Evolutionary conservation across 441 rosid genomes (phyloP).

Genomic region (Erodium chrysanthum): DNA sequence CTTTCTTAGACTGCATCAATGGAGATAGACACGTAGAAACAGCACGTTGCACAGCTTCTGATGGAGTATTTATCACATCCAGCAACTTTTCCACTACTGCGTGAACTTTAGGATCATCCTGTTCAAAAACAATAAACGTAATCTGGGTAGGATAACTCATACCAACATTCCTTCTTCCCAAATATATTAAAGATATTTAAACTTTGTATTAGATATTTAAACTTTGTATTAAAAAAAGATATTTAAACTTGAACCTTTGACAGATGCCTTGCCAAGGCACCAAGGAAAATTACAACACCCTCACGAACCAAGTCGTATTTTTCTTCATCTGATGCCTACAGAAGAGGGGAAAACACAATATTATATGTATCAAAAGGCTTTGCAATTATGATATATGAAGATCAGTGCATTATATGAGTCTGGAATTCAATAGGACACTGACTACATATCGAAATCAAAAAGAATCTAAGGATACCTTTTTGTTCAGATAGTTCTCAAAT

Average conservation of each 20-base stretch:
- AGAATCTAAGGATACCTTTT: conserved; percentile 43
- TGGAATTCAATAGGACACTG: background rate
- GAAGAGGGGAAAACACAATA: conserved; percentile 11
- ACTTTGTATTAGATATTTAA: too few relatives aligned
- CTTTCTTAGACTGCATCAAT: conserved; percentile 68
- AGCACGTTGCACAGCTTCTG: conserved; percentile 99
- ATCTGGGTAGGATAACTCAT: conserved; percentile 12
- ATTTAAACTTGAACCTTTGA: conserved; percentile 46
- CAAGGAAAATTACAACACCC: conserved; percentile 95
- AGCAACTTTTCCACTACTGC: conserved; percentile 87
- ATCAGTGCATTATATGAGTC: background rate
- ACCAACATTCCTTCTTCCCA: conserved; percentile 1
- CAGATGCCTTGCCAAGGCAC: conserved; percentile 93
- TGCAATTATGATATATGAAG: conserved; percentile 2
- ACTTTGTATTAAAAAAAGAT: background rate
- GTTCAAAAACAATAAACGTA: conserved; percentile 24
- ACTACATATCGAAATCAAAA: background rate
- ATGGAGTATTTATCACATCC: conserved; percentile 95
- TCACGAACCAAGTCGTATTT: conserved; percentile 95
- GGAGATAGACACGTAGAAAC: conserved; percentile 91
- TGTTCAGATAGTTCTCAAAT: conserved; percentile 91
- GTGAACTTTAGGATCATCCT: conserved; percentile 98
- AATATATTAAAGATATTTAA: conserved; percentile 1
- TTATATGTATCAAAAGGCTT: conserved; percentile 10
- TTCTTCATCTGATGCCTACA: conserved; percentile 86